phyloP scores from a whole-genome alignment of 2,329 filamentous ascomycete genomes.

The Remersonia thermophila region DNA sequence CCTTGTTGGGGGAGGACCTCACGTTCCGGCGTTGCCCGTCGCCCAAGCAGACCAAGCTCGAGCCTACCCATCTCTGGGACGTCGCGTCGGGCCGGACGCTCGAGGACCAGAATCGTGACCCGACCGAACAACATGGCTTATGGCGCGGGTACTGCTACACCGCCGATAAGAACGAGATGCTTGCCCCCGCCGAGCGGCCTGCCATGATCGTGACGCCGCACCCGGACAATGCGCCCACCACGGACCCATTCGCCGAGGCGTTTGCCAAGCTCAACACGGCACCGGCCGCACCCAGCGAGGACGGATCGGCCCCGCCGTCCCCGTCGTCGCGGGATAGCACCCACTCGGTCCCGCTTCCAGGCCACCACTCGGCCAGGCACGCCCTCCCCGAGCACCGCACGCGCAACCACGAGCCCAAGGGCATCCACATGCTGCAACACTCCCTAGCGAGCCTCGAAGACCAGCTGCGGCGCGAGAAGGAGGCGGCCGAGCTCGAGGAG shows the following conservation, averaged over 20 bases:
- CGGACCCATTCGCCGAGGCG: constrained; percentile 31
- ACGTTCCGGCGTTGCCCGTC: constrained; percentile 71
- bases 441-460: constrained; percentile 41
- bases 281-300: constrained; percentile 27
- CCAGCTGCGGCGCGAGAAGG: constrained; percentile 37
- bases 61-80: constrained; percentile 56
- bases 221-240: constrained; percentile 26
- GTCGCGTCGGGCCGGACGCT: constrained; percentile 30
- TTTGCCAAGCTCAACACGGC: constrained; percentile 21
- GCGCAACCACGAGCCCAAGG: constrained; percentile 25
- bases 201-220: constrained; percentile 39
- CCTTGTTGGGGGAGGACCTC: constrained; percentile 78
- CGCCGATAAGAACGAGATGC: constrained; percentile 22
- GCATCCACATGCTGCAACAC: constrained; percentile 38
- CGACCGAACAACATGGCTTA: constrained; percentile 50
- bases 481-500: constrained; percentile 36
- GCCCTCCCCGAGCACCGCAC: constrained; percentile 17
- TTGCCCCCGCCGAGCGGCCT: constrained; percentile 34
- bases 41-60: constrained; percentile 72
- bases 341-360: neutral
- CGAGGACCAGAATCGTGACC: constrained; percentile 40
- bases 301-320: constrained; percentile 15
- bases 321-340: neutral
- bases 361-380: no score
- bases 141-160: constrained; percentile 64